phyloP scores from a whole-genome alignment of 2,329 filamentous ascomycete genomes.

The Metarhizium album region DNA sequence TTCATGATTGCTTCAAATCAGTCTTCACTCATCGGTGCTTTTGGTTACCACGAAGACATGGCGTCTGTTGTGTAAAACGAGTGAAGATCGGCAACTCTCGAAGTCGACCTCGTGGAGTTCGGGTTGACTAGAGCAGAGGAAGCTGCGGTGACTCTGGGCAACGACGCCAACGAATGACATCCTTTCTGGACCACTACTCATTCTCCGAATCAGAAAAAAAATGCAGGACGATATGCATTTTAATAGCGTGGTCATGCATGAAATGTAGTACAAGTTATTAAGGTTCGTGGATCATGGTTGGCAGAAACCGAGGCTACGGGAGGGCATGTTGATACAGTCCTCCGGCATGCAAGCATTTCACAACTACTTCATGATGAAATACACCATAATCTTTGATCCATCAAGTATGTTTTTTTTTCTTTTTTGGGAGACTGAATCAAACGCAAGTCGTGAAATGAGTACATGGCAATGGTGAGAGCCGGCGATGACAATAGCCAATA shows the following conservation, averaged over 20 bases:
- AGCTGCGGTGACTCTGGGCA: neutral
- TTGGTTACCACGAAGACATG: neutral
- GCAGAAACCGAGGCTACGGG: neutral
- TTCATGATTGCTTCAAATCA: neutral
- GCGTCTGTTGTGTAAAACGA: neutral
- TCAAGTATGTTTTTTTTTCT: neutral
- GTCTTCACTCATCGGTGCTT: neutral
- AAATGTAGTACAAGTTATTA: conserved; percentile 1
- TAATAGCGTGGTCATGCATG: conserved; percentile 1
- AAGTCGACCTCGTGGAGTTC: neutral
- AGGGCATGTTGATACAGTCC: neutral
- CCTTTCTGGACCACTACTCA: neutral
- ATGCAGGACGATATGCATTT: neutral
- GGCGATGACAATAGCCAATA: neutral
- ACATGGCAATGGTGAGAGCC: neutral
- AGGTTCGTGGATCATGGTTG: neutral
- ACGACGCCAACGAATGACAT: neutral
- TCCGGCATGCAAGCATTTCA: neutral
- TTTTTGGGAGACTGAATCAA: neutral
- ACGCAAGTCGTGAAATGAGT: neutral
- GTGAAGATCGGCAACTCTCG: neutral
- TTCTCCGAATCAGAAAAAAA: neutral
- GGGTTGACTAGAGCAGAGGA: neutral
- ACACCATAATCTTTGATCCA: neutral
- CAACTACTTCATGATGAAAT: neutral